Base-by-base conservation (phyloP, 495 filamentous ascomycete genomes). In the Terfezia boudieri region DNA sequence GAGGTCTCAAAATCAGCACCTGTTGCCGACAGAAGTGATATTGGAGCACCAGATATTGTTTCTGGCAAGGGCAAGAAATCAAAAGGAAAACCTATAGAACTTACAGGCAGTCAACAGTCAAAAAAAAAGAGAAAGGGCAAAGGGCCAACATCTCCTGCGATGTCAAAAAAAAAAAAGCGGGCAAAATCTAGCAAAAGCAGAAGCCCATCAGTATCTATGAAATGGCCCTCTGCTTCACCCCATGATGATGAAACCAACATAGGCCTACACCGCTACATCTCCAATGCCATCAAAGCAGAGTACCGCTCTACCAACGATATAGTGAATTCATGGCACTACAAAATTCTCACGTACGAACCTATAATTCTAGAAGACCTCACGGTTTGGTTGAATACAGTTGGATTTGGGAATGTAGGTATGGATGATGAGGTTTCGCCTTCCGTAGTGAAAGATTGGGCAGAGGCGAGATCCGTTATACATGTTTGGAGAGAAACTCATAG, bases 291-390 rank as follows among this genome's bases (percentile, higher is more conserved):
- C 7, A 48, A 51, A 20, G 50, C 41, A 6, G 41, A 46, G 41
- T 14, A 37, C 49, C 50, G 52, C 2, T 51, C 37, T 11, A 56
- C 36, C 26, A 36, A 51, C 51, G 36, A 50, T 14, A 52, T 48
- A 4, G 58, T 56, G n/a, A 50, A 48, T 41, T 57, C 53, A n/a
- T 95, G 84, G 81, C 71, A 92, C 53, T 82, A 94, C 70, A 89
- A 86, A 66, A 94, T 98, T 50, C 72, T 96, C 16, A 79, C 94
- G 68, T 96, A 89, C 64, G 89, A 96, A 58, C 86, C 92, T 0
- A 82, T 98, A 41, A 72, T 90, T 0, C 64, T 95, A 1, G 90
- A 96, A 66, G 90, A 95, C 55, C 69, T 98, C 9, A 73, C 87
- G 6, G 69, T 66, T 2, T 96, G 86, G 86, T 65, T 98, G 23